These are phyloP conservation scores for Panicum hallii DNA, from an alignment of 202 grass and related monocot genomes.

Conservation along the genomic window DNA sequence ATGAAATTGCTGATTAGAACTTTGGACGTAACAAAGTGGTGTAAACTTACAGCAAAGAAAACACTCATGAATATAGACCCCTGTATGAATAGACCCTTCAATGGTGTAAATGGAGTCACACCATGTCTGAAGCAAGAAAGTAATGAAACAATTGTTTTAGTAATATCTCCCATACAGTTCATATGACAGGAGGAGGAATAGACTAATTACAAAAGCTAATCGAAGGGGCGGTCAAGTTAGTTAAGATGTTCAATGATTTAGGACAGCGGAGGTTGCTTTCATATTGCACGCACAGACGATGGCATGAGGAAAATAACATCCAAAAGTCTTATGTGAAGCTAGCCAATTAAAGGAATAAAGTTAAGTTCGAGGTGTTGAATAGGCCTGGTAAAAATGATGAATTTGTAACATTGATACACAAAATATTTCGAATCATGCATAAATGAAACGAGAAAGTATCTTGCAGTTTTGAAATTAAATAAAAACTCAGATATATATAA, in stretches of 20 bases:
- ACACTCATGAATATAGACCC: constrained; percentile 88
- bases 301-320: constrained; percentile 18
- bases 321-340: neutral
- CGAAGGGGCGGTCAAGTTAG: neutral
- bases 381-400: neutral
- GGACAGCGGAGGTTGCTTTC: neutral
- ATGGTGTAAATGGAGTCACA: constrained; percentile 74
- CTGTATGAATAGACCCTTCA: constrained; percentile 84
- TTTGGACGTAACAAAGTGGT: constrained; percentile 34
- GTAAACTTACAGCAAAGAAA: constrained; percentile 87
- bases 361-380: neutral
- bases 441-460: neutral
- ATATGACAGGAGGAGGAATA: constrained; percentile 2
- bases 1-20: constrained; percentile 16
- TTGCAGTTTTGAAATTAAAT: neutral
- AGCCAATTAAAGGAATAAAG: neutral
- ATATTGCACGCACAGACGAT: neutral
- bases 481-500: constrained; percentile 16
- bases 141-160: constrained; percentile 29
- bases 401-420: neutral
- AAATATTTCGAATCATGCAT: neutral
- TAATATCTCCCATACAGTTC: neutral
- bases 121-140: constrained; percentile 55
- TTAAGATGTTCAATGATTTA: neutral
- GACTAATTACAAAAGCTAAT: neutral